These are phyloP conservation scores for Umbelopsis sp. DNA, from an alignment of 192 early-diverging fungal species.

Conservation along the genomic window DNA sequence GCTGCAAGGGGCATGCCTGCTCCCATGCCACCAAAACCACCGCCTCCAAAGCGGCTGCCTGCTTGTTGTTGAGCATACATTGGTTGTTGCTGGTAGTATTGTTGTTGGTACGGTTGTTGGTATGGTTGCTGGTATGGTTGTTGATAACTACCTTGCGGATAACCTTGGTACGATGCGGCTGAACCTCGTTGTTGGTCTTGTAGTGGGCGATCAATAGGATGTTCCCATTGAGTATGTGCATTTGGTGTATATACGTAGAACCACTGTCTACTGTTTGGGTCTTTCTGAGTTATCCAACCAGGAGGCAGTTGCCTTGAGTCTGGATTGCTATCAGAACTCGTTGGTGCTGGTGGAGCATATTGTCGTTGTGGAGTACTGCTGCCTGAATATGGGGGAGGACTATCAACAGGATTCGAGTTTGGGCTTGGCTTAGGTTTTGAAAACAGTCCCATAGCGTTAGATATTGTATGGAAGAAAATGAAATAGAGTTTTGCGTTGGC, in stretches of 20 bases:
- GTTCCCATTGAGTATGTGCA: conserved; percentile 37
- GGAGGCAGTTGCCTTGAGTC: conserved; percentile 27
- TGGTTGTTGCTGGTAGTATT: conserved; percentile 23
- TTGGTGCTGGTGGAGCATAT: conserved; percentile 21
- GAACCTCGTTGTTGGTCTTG: neutral
- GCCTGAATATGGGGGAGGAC: neutral
- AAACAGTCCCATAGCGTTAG: neutral
- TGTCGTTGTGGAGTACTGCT: neutral
- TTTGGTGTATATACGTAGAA: conserved; percentile 41
- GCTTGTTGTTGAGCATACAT: conserved; percentile 13
- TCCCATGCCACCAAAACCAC: conserved; percentile 16
- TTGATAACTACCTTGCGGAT: conserved; percentile 11
- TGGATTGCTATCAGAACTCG: conserved; percentile 17
- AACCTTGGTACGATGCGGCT: neutral
- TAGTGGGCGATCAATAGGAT: conserved; percentile 30
- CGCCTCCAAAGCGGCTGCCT: conserved; percentile 18
- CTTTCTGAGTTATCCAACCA: conserved; percentile 38
- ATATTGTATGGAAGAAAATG: neutral
- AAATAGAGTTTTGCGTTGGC: too few species aligned
- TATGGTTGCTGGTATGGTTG: conserved; percentile 20
- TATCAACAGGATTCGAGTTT: neutral
- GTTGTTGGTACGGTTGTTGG: conserved; percentile 4
- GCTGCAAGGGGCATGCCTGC: conserved; percentile 3
- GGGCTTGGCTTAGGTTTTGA: conserved; percentile 4
- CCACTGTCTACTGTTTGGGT: conserved; percentile 28